Conservation (phyloP, 257 asterid genomes). For the Ophiorrhiza pumila region DNA sequence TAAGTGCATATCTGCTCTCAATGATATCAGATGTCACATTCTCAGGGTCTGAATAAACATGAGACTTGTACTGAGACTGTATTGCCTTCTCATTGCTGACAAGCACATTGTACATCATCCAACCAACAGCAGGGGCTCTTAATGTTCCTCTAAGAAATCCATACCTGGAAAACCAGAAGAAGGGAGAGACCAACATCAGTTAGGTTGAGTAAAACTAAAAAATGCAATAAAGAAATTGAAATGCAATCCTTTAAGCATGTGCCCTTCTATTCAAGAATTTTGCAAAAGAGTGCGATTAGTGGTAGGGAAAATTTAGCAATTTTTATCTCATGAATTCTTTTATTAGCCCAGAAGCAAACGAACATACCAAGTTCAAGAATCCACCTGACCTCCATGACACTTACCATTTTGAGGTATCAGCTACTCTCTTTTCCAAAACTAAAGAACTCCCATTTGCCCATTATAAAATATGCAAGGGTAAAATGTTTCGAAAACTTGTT, state of each 20-base stretch:
- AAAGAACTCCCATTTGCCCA: neutral
- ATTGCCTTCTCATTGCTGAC: slow-evolving; percentile 95
- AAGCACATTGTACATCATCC: slow-evolving; percentile 97
- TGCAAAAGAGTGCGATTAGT: neutral
- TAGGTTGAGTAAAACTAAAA: neutral
- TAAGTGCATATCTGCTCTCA: slow-evolving; percentile 81
- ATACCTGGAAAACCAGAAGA: slow-evolving; percentile 42
- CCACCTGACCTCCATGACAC: neutral
- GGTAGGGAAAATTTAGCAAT: neutral
- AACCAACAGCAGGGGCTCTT: slow-evolving; percentile 94
- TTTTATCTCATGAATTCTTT: neutral
- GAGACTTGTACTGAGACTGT: slow-evolving; percentile 89
- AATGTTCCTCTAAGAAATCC: slow-evolving; percentile 85
- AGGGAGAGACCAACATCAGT: neutral
- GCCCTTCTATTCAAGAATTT: neutral
- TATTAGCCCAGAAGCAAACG: neutral
- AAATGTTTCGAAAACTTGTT: neutral
- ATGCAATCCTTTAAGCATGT: neutral
- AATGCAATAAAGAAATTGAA: neutral
- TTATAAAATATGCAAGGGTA: neutral
- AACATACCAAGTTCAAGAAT: neutral
- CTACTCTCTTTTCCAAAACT: neutral
- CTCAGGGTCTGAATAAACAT: slow-evolving; percentile 83
- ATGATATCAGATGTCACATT: slow-evolving; percentile 69
- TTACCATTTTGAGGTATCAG: neutral